Percentiles rank a stretch among this genome's conserved stretches.
Evolutionary conservation across 495 filamentous ascomycete genomes (phyloP).

Genomic region (Aspergillus avenaceus): DNA sequence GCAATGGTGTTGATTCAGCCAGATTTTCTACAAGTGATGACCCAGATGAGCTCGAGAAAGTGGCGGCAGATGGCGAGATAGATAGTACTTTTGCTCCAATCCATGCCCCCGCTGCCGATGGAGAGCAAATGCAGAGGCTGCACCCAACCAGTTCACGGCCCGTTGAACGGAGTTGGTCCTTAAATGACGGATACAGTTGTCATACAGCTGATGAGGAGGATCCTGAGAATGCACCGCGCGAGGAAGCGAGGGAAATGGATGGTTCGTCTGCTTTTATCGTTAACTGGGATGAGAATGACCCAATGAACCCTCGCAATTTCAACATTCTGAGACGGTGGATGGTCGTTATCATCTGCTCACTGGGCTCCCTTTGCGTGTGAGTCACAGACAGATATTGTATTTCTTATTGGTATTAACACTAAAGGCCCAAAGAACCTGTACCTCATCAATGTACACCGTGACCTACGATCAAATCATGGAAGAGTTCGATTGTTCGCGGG

Average conservation of each 20-base stretch:
- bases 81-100: constrained; percentile 28
- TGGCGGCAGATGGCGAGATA: constrained; percentile 9
- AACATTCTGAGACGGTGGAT: constrained; percentile 67
- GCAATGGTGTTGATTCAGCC: constrained; percentile 1
- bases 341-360: constrained; percentile 66
- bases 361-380: constrained; percentile 80
- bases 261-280: constrained; percentile 52
- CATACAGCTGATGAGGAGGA: constrained; percentile 31
- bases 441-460: constrained; percentile 83
- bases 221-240: constrained; percentile 11
- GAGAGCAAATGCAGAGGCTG: constrained; percentile 17
- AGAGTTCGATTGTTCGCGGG: constrained; percentile 66
- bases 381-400: constrained; percentile 24
- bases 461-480: constrained; percentile 77
- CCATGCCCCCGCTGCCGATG: constrained; percentile 10
- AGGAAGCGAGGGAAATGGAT: constrained; percentile 13
- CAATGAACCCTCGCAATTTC: constrained; percentile 68
- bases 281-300: constrained; percentile 70
- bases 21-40: constrained; percentile 7
- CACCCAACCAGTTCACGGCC: constrained; percentile 20
- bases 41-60: constrained; percentile 7
- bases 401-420: not conserved
- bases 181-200: constrained; percentile 60
- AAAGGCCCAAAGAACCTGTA: constrained; percentile 63
- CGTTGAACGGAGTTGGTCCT: constrained; percentile 46